Evolutionary conservation across 768 basidiomycete species (phyloP).

Genomic region (Termitomyces sp.): DNA sequence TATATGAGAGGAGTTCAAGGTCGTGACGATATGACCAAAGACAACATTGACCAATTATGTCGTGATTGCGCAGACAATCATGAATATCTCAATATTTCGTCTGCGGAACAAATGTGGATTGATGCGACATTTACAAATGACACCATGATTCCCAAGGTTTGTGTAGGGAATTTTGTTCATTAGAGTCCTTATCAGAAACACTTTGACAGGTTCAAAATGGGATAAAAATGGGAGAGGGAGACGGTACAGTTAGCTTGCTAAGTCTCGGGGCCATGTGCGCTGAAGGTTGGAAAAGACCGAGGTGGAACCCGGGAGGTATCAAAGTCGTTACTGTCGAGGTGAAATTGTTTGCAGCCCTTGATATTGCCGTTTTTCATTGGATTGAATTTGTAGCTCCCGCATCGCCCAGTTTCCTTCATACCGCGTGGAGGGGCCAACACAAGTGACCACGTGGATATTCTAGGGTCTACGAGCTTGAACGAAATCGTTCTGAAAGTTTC

Average conservation of each 20-base stretch:
- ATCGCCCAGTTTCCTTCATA: conserved; percentile 63
- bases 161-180: background rate
- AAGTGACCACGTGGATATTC: conserved; percentile 84
- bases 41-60: conserved; percentile 38
- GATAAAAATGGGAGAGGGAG: conserved; percentile 91
- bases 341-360: conserved; percentile 11
- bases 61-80: conserved; percentile 36
- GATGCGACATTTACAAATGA: conserved; percentile 79
- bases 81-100: conserved; percentile 46
- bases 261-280: conserved; percentile 95
- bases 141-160: conserved; percentile 46
- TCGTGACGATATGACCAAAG: conserved; percentile 50
- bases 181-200: background rate
- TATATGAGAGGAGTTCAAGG: conserved; percentile 70
- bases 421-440: conserved; percentile 92
- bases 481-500: conserved; percentile 90
- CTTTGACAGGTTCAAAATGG: conserved; percentile 59
- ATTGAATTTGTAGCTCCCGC: conserved; percentile 51
- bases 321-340: conserved; percentile 85
- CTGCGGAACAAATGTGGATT: conserved; percentile 69
- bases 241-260: conserved; percentile 85
- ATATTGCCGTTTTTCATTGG: background rate
- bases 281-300: conserved; percentile 84
- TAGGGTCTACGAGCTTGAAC: conserved; percentile 76
- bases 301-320: conserved; percentile 93